Conservation (phyloP, 140 eudicot species). For the Cichorium intybus region DNA sequence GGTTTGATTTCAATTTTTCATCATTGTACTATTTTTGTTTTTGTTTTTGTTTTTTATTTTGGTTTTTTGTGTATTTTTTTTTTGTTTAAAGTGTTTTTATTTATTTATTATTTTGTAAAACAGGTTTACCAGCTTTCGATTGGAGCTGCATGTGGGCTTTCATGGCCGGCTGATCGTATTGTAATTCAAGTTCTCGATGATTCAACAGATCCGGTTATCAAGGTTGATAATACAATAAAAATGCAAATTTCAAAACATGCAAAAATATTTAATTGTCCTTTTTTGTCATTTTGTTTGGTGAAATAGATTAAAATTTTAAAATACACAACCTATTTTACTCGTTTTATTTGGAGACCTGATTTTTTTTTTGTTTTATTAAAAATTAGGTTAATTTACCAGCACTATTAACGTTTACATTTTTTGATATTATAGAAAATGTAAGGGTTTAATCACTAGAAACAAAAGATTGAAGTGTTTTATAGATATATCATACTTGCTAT, state of each 20-base stretch:
- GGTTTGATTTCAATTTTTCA: slow-evolving; percentile 44
- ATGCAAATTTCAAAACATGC: neutral
- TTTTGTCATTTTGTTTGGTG: too few relatives aligned
- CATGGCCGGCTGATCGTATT: slow-evolving; percentile 86
- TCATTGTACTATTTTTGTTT: neutral
- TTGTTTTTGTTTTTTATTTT: neutral
- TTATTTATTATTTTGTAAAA: neutral
- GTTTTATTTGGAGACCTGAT: too few relatives aligned
- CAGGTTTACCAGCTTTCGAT: slow-evolving; percentile 89
- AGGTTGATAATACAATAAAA: slow-evolving; percentile 34
- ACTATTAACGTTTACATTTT: too few relatives aligned
- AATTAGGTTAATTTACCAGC: too few relatives aligned
- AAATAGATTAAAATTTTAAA: neutral
- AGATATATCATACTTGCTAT: too few relatives aligned
- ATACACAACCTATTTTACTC: too few relatives aligned
- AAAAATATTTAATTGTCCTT: too few relatives aligned
- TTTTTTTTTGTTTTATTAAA: too few relatives aligned
- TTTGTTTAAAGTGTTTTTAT: neutral
- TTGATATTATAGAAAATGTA: too few relatives aligned
- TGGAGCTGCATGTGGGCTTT: slow-evolving; percentile 91
- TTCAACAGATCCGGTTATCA: slow-evolving; percentile 69
- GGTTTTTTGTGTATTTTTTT: too few relatives aligned
- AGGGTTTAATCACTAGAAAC: too few relatives aligned
- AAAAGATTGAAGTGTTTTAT: too few relatives aligned
- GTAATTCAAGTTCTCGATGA: slow-evolving; percentile 90